Conservation (phyloP, 2,329 filamentous ascomycete species). For the Monosporascus sp. region DNA sequence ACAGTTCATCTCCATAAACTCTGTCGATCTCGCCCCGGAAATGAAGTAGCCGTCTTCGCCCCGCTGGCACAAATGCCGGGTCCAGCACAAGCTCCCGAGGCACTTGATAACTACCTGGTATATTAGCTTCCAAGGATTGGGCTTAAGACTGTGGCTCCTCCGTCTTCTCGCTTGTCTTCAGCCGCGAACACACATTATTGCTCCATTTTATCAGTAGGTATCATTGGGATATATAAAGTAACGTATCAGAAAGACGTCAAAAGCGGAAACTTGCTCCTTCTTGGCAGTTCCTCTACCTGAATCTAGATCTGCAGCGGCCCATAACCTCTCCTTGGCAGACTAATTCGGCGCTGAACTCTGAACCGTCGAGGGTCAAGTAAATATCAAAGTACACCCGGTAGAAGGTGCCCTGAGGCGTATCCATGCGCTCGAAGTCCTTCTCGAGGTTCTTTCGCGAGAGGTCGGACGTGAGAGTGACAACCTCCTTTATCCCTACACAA, state of each 20-base stretch:
- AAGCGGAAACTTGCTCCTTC: not conserved
- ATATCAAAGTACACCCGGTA: slow-evolving; percentile 78
- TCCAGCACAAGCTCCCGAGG: too few relatives aligned
- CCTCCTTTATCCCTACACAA: slow-evolving; percentile 86
- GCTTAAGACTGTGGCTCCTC: not conserved
- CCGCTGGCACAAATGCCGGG: too few relatives aligned
- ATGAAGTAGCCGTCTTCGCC: too few relatives aligned
- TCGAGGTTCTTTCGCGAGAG: slow-evolving; percentile 96
- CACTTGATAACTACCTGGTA: not conserved
- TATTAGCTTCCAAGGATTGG: not conserved
- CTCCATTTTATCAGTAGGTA: not conserved
- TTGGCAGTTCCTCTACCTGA: slow-evolving; percentile 47
- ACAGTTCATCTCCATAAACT: not conserved
- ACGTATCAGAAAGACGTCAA: not conserved
- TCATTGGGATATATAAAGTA: slow-evolving; percentile 1
- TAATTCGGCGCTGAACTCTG: slow-evolving; percentile 95
- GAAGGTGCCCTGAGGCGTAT: slow-evolving; percentile 94
- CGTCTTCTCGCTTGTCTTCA: not conserved
- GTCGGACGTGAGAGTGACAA: slow-evolving; percentile 95
- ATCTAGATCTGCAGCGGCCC: slow-evolving; percentile 90
- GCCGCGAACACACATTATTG: not conserved
- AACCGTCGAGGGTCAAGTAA: slow-evolving; percentile 92
- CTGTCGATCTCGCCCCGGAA: not conserved
- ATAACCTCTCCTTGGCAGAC: slow-evolving; percentile 99
- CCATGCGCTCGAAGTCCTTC: slow-evolving; percentile 99